Evolutionary conservation across 1,284 basidiomycete species (phyloP).

Genomic region (Microbotryum scabiosae): DNA sequence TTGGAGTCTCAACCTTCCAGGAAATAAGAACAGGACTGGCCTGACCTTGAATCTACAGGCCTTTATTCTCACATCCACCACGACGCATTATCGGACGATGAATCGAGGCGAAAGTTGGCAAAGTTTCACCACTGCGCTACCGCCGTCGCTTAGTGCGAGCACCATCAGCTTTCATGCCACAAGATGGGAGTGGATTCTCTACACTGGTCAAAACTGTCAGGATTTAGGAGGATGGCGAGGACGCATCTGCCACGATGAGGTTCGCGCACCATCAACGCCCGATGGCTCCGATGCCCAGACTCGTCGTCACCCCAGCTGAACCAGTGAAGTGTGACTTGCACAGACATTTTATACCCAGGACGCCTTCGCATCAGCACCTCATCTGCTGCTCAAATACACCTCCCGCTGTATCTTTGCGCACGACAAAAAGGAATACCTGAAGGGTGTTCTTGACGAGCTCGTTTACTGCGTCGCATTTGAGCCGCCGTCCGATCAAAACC

Average conservation of each 20-base stretch:
- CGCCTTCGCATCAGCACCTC: constrained; percentile 57
- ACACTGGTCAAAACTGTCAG: constrained; percentile 67
- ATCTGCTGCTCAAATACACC: constrained; percentile 58
- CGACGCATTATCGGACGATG: constrained; percentile 70
- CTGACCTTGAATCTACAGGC: constrained; percentile 48
- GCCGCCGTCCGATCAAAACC: constrained; percentile 38
- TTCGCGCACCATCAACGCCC: constrained; percentile 35
- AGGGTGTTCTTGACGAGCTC: constrained; percentile 59
- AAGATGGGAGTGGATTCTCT: constrained; percentile 55
- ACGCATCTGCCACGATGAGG: constrained; percentile 65
- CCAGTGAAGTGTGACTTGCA: background rate
- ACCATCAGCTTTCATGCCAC: constrained; percentile 80
- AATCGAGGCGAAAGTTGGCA: constrained; percentile 80
- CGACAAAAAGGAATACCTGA: constrained; percentile 65
- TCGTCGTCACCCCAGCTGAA: background rate
- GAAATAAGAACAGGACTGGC: background rate
- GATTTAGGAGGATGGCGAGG: constrained; percentile 52
- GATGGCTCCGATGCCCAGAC: background rate
- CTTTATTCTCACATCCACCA: constrained; percentile 65
- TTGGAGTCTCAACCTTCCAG: background rate
- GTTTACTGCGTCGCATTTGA: constrained; percentile 84
- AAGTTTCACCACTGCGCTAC: constrained; percentile 58
- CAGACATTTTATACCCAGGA: constrained; percentile 77
- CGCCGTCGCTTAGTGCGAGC: constrained; percentile 52
- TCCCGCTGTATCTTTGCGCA: constrained; percentile 77